These are phyloP conservation scores for Mycosphaerella sp. DNA, from an alignment of 2,329 filamentous ascomycete genomes.

Conservation along the genomic window DNA sequence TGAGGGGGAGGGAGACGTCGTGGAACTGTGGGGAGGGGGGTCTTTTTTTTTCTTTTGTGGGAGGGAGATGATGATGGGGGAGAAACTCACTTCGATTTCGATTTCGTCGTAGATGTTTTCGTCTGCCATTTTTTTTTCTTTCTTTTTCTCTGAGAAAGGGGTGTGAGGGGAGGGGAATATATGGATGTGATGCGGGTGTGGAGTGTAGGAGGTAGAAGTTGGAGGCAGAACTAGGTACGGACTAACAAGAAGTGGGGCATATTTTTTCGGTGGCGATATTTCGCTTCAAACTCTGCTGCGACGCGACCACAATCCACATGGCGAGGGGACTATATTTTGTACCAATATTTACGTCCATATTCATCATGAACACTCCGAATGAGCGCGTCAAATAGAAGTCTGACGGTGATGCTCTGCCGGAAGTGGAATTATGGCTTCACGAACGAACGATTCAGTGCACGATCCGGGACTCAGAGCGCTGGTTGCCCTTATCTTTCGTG, in stretches of 20 bases:
- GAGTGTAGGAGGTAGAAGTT: neutral
- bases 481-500: slow-evolving; percentile 37
- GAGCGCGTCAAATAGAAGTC: too few relatives aligned
- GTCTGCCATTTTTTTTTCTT: slow-evolving; percentile 20
- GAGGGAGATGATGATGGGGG: too few relatives aligned
- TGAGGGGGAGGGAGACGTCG: too few relatives aligned
- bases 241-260: neutral
- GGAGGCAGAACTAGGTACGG: neutral
- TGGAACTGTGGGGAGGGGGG: neutral
- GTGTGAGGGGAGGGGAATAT: neutral
- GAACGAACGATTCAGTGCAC: slow-evolving; percentile 14
- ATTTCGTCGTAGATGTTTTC: slow-evolving; percentile 83
- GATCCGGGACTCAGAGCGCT: slow-evolving; percentile 39
- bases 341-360: too few relatives aligned
- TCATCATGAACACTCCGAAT: too few relatives aligned
- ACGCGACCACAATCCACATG: neutral
- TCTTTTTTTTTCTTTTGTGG: neutral
- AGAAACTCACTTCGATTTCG: slow-evolving; percentile 64
- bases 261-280: neutral
- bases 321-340: too few relatives aligned
- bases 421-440: neutral
- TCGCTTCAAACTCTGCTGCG: neutral
- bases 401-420: too few relatives aligned
- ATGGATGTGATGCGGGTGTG: neutral
- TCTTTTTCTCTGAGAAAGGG: neutral